Conservation (phyloP, 1,139 yeast species). For the Magnusiomyces sp. region DNA sequence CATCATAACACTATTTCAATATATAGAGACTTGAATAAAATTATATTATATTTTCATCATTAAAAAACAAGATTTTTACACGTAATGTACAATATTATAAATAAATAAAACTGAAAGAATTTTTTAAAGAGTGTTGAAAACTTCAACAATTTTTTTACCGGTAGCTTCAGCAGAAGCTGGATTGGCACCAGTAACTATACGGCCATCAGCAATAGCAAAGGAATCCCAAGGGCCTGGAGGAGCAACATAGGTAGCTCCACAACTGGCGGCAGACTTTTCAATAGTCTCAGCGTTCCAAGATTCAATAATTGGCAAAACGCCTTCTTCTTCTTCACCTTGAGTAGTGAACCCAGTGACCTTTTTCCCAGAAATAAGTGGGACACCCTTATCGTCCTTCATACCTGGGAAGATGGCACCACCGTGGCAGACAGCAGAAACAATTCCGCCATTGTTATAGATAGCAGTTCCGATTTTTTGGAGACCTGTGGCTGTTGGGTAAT, state of each 20-base stretch:
- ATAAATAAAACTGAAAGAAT: neutral
- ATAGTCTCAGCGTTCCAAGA: slow-evolving; percentile 31
- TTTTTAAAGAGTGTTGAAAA: neutral
- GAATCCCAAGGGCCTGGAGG: slow-evolving; percentile 45
- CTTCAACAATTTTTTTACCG: neutral
- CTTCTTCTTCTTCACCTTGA: slow-evolving; percentile 35
- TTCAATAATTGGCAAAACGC: slow-evolving; percentile 29
- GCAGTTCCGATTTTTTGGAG: slow-evolving; percentile 40
- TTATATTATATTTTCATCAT: too few species aligned
- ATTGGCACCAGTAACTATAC: slow-evolving; percentile 25
- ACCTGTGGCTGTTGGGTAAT: slow-evolving; percentile 45
- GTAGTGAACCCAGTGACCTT: slow-evolving; percentile 55
- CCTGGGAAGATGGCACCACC: slow-evolving; percentile 51
- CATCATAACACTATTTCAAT: too few species aligned
- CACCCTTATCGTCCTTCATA: slow-evolving; percentile 37
- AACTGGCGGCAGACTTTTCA: slow-evolving; percentile 31
- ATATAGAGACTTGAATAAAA: too few species aligned
- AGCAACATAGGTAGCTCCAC: slow-evolving; percentile 38
- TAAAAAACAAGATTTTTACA: too few species aligned
- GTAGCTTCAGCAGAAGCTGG: neutral
- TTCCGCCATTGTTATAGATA: slow-evolving; percentile 45
- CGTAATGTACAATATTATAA: too few species aligned
- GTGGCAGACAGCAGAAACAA: slow-evolving; percentile 58
- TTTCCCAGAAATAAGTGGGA: slow-evolving; percentile 40
- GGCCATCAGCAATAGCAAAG: slow-evolving; percentile 44